A percentile compares a stretch with the other conserved stretches of the same genome.
phyloP scores from a whole-genome alignment of 2,329 filamentous ascomycete species.

The Colletotrichum lini region DNA sequence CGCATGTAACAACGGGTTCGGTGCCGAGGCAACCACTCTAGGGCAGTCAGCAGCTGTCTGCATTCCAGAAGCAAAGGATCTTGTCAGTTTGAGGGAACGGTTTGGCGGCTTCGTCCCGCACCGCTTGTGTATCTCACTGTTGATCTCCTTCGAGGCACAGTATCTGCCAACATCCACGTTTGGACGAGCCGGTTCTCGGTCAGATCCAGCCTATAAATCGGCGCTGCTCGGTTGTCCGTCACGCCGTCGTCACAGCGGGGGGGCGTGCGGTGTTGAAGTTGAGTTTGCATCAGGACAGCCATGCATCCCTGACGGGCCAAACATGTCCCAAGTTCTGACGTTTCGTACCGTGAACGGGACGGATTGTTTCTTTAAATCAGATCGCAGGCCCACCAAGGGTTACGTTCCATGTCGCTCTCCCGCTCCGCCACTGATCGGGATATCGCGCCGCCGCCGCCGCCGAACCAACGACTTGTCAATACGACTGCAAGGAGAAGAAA shows the following conservation, averaged over 20 bases:
- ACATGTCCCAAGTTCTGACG: slow-evolving; percentile 27
- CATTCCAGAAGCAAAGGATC: neutral
- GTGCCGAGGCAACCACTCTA: neutral
- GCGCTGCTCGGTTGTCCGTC: slow-evolving; percentile 30
- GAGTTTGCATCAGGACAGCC: slow-evolving; percentile 40
- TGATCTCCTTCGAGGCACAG: neutral
- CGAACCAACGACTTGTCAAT: slow-evolving; percentile 14
- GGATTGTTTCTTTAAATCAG: slow-evolving; percentile 29
- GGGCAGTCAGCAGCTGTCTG: too few relatives aligned
- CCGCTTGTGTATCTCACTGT: neutral
- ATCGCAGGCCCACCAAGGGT: slow-evolving; percentile 15
- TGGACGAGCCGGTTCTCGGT: slow-evolving; percentile 10
- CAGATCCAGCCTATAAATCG: slow-evolving; percentile 14
- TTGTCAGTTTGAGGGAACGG: neutral
- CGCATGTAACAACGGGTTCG: neutral
- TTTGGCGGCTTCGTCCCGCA: neutral
- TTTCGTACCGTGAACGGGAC: slow-evolving; percentile 28
- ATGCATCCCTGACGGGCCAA: slow-evolving; percentile 36
- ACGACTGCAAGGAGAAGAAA: slow-evolving; percentile 10
- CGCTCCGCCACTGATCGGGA: slow-evolving; percentile 14
- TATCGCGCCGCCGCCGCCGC: neutral
- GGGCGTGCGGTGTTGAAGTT: slow-evolving; percentile 36
- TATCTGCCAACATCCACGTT: neutral
- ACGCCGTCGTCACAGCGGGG: slow-evolving; percentile 39
- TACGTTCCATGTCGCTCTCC: neutral